Evolutionary conservation across 305 asterid species (phyloP).

Genomic region (Stenogyne calaminthoides): DNA sequence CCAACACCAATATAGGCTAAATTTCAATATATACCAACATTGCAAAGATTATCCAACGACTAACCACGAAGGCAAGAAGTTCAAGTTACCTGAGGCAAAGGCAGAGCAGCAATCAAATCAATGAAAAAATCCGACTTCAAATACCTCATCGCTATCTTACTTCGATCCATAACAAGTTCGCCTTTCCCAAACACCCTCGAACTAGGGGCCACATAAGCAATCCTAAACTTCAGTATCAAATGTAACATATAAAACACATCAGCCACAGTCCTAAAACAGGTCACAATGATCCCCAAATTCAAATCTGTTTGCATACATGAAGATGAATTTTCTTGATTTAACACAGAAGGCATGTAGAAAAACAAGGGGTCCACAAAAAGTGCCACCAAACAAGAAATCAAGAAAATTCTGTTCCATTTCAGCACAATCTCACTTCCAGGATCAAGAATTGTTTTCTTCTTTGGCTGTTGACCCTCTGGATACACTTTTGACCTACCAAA

Average conservation of each 20-base stretch:
- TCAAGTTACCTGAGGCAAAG: conserved; percentile 75
- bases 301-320: conserved; percentile 70
- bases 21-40: background rate
- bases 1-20: background rate
- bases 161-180: conserved; percentile 73
- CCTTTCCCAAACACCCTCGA: conserved; percentile 87
- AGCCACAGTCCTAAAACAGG: conserved; percentile 73
- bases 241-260: conserved; percentile 68
- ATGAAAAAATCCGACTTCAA: conserved; percentile 64
- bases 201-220: conserved; percentile 76
- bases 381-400: conserved; percentile 69
- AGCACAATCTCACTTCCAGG: conserved; percentile 71
- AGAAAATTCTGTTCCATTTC: conserved; percentile 71
- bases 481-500: conserved; percentile 67
- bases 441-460: conserved; percentile 58
- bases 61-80: background rate
- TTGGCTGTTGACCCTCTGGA: conserved; percentile 60
- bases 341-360: conserved; percentile 73
- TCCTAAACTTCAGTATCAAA: conserved; percentile 60
- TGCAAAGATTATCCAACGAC: background rate
- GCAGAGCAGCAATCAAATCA: conserved; percentile 72
- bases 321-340: conserved; percentile 41
- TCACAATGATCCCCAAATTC: conserved; percentile 61
- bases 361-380: conserved; percentile 79
- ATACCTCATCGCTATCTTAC: conserved; percentile 58